These are phyloP conservation scores for Physaria fendleri DNA, from an alignment of 345 rosid genomes.

Conservation along the genomic window DNA sequence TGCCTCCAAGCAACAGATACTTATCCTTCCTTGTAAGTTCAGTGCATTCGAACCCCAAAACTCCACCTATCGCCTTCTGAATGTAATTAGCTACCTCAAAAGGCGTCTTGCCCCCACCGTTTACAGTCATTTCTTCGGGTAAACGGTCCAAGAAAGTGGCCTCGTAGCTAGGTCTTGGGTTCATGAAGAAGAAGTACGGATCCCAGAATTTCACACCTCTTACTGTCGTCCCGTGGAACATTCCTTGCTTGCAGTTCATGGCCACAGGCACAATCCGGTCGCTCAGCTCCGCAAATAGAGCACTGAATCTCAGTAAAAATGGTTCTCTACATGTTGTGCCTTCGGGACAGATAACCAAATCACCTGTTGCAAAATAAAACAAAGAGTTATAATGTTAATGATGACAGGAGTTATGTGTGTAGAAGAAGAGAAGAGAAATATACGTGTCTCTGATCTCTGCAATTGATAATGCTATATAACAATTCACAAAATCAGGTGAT, in stretches of 20 bases:
- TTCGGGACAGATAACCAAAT: constrained; percentile 92
- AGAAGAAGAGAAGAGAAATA: neutral
- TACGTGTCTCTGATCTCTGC: neutral
- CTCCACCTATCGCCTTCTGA: constrained; percentile 72
- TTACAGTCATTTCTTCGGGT: constrained; percentile 73
- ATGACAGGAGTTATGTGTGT: neutral
- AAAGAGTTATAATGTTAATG: neutral
- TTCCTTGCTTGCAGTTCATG: constrained; percentile 69
- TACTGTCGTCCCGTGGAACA: constrained; percentile 90
- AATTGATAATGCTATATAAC: neutral
- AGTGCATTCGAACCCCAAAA: constrained; percentile 78
- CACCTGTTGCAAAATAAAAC: constrained; percentile 41
- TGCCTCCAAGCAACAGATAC: constrained; percentile 80
- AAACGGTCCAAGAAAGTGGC: constrained; percentile 75
- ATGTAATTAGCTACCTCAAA: constrained; percentile 91
- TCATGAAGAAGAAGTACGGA: constrained; percentile 91
- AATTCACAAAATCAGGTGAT: neutral
- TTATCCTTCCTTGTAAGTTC: constrained; percentile 82
- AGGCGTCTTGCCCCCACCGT: constrained; percentile 79
- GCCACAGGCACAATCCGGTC: constrained; percentile 98
- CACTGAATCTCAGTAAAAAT: constrained; percentile 79
- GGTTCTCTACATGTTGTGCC: constrained; percentile 93
- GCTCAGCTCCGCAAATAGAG: constrained; percentile 88
- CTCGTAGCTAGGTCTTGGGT: constrained; percentile 83
- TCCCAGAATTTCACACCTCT: constrained; percentile 97